A percentile compares a stretch with the other conserved stretches of the same genome.
phyloP scores from a whole-genome alignment of 192 early-diverging fungal species.

The Backusella circina region DNA sequence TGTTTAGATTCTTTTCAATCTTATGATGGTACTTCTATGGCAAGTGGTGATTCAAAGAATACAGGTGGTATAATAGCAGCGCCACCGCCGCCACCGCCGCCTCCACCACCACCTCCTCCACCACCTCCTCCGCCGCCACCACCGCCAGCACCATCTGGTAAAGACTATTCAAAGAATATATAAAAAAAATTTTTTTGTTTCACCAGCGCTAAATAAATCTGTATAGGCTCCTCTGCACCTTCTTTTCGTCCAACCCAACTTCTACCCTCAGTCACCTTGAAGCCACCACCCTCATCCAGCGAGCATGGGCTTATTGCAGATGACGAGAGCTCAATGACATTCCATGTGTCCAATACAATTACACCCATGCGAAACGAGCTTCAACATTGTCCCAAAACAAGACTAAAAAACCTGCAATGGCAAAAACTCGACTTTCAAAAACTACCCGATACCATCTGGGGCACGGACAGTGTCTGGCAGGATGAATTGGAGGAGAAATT shows the following conservation, averaged over 20 bases:
- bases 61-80: neutral
- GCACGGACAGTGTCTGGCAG: neutral
- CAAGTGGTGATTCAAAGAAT: neutral
- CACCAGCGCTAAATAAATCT: neutral
- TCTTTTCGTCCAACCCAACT: conserved; percentile 37
- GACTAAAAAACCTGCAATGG: conserved; percentile 32
- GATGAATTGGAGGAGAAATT: conserved; percentile 19
- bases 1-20: neutral
- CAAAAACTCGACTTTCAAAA: conserved; percentile 25
- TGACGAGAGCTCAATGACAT: neutral
- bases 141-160: neutral
- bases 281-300: too few species aligned
- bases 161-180: neutral
- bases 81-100: conserved; percentile 35
- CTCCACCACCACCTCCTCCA: conserved; percentile 17
- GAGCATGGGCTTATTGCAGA: neutral
- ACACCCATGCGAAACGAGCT: conserved; percentile 25
- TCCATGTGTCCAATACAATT: neutral
- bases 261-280: neutral
- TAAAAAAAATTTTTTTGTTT: neutral
- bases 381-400: conserved; percentile 28
- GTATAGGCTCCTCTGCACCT: conserved; percentile 10
- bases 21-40: neutral
- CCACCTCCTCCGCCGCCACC: conserved; percentile 40
- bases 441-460: conserved; percentile 29